phyloP scores from a whole-genome alignment of 2,329 filamentous ascomycete species.

The Triangularia setosa region DNA sequence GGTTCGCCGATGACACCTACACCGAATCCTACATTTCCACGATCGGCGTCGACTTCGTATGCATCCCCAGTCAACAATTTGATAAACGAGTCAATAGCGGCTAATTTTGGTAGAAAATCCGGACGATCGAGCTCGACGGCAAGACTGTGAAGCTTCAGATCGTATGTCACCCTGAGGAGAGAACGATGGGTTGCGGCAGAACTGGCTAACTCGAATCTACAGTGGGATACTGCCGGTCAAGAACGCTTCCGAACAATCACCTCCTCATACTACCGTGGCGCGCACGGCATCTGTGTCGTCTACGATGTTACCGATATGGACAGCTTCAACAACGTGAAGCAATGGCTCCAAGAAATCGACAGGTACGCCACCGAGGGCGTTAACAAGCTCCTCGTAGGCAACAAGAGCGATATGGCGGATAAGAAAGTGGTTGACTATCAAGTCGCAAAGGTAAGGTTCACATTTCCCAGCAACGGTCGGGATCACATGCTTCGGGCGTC shows the following conservation, averaged over 20 bases:
- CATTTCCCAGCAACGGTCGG: neutral
- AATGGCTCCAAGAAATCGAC: constrained; percentile 99
- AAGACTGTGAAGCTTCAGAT: constrained; percentile 99
- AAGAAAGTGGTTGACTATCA: constrained; percentile 99
- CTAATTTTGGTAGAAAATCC: constrained; percentile 75
- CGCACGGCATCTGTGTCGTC: constrained; percentile 98
- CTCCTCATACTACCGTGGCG: constrained; percentile 98
- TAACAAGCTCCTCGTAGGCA: constrained; percentile 98
- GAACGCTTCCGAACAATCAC: constrained; percentile 99
- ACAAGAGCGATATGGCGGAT: constrained; percentile 99
- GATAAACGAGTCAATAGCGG: neutral
- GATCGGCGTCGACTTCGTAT: constrained; percentile 97
- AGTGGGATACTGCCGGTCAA: constrained; percentile 99
- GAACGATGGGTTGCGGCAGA: neutral
- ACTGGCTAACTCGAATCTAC: constrained; percentile 20
- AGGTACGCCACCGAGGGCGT: constrained; percentile 98
- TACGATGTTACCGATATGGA: constrained; percentile 99
- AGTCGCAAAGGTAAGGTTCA: constrained; percentile 82
- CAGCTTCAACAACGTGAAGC: constrained; percentile 99
- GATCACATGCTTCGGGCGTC: constrained; percentile 7
- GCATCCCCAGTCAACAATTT: constrained; percentile 35
- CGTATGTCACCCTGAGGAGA: constrained; percentile 52
- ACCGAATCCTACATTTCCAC: constrained; percentile 99
- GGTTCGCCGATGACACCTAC: constrained; percentile 98
- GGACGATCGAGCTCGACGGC: constrained; percentile 97